Conservation (phyloP, 2,329 filamentous ascomycete genomes). For the Alternaria solani region DNA sequence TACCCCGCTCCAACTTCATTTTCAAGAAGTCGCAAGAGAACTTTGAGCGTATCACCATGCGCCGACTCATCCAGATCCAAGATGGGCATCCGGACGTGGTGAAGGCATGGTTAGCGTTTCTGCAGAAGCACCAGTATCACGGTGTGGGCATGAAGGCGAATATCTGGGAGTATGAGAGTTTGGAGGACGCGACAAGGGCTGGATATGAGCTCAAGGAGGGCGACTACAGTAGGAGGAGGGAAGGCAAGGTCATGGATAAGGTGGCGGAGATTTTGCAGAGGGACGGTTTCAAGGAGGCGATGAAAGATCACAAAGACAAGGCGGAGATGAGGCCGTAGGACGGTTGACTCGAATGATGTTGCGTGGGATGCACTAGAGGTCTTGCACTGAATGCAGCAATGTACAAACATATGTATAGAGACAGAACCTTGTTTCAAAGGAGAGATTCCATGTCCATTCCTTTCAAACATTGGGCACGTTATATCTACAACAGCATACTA, state of each 20-base stretch:
- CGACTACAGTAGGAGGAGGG: slow-evolving; percentile 40
- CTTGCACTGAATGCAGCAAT: background rate
- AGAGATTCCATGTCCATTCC: background rate
- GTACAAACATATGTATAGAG: slow-evolving; percentile 1
- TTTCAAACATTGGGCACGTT: background rate
- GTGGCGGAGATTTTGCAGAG: slow-evolving; percentile 45
- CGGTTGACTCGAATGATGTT: background rate
- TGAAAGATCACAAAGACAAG: slow-evolving; percentile 35
- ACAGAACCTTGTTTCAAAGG: background rate
- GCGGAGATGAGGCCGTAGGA: slow-evolving; percentile 36
- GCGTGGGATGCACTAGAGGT: background rate
- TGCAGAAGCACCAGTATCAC: slow-evolving; percentile 91
- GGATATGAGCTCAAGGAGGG: slow-evolving; percentile 38
- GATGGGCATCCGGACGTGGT: slow-evolving; percentile 90
- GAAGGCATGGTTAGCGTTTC: slow-evolving; percentile 88
- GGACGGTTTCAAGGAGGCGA: slow-evolving; percentile 43
- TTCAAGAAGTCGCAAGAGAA: slow-evolving; percentile 99
- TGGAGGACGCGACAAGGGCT: slow-evolving; percentile 56
- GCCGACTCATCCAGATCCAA: slow-evolving; percentile 88
- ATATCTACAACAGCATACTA: background rate
- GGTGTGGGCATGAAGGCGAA: slow-evolving; percentile 99
- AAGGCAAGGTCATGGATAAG: slow-evolving; percentile 45
- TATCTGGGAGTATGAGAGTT: slow-evolving; percentile 83
- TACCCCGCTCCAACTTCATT: slow-evolving; percentile 87
- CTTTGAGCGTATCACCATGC: slow-evolving; percentile 88